These are phyloP conservation scores for Albifimbria verrucaria DNA, from an alignment of 2,329 filamentous ascomycete genomes.

Conservation along the genomic window DNA sequence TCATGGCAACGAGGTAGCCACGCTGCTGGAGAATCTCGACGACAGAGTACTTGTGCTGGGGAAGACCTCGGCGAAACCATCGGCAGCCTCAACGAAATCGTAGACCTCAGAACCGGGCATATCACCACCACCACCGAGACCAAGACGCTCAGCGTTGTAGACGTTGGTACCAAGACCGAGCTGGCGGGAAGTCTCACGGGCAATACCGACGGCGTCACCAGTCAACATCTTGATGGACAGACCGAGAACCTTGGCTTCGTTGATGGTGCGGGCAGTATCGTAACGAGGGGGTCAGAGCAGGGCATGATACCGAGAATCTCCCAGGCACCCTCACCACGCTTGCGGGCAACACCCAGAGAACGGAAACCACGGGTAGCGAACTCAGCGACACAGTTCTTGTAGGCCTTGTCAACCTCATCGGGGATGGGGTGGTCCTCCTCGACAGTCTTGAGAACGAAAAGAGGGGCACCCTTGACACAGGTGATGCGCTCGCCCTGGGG, in stretches of 20 bases:
- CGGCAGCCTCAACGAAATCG: conserved; percentile 91
- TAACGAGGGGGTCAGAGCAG: conserved; percentile 89
- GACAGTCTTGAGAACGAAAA: conserved; percentile 83
- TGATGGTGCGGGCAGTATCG: conserved; percentile 86
- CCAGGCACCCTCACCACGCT: conserved; percentile 77
- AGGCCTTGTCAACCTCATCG: conserved; percentile 73
- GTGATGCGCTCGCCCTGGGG: conserved; percentile 79
- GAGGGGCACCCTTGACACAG: conserved; percentile 88
- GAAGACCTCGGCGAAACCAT: conserved; percentile 93
- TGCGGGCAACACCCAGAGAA: conserved; percentile 88
- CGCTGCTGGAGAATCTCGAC: conserved; percentile 91
- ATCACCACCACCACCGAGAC: conserved; percentile 84
- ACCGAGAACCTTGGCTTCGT: conserved; percentile 83
- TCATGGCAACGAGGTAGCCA: conserved; percentile 94
- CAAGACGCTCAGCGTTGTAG: conserved; percentile 89
- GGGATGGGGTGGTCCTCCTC: conserved; percentile 80
- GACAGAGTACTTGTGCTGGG: conserved; percentile 92
- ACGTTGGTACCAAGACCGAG: conserved; percentile 90
- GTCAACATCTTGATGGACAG: conserved; percentile 95
- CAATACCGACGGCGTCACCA: conserved; percentile 90
- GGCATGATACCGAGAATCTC: conserved; percentile 95
- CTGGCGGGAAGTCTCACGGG: conserved; percentile 85
- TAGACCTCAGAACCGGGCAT: conserved; percentile 94
- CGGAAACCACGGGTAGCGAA: conserved; percentile 92
- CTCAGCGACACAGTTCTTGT: conserved; percentile 90